phyloP scores from a whole-genome alignment of 495 filamentous ascomycete species.

The Neurospora sp. region DNA sequence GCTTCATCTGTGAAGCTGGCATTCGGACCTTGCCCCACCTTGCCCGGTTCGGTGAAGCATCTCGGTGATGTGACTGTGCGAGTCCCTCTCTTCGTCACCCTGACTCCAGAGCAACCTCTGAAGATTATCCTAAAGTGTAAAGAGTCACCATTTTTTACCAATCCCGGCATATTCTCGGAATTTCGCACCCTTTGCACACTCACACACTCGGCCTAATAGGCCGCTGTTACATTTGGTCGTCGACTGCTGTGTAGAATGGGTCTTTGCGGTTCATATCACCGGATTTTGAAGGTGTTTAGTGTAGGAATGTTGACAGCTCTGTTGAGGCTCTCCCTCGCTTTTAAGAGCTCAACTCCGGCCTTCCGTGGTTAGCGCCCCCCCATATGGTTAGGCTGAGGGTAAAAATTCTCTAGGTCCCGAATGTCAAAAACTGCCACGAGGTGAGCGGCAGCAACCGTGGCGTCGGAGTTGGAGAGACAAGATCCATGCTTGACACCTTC shows the following conservation, averaged over 20 bases:
- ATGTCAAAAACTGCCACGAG: background rate
- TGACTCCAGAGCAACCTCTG: background rate
- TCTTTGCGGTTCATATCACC: background rate
- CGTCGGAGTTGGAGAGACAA: background rate
- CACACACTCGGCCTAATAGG: background rate
- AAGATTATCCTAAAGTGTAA: background rate
- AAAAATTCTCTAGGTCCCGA: background rate
- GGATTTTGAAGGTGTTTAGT: background rate
- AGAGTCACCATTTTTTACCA: background rate
- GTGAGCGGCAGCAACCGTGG: background rate
- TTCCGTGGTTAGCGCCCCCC: background rate
- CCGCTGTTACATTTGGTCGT: background rate
- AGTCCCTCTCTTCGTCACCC: background rate
- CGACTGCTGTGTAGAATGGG: background rate
- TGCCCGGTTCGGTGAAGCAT: background rate
- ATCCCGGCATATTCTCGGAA: background rate
- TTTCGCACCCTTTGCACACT: background rate
- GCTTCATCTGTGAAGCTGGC: background rate
- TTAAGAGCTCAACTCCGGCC: background rate
- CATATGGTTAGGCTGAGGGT: background rate
- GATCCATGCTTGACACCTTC: background rate
- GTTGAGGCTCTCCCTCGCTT: background rate
- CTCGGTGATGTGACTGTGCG: background rate
- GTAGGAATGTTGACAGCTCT: background rate
- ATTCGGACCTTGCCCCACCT: background rate